These are phyloP conservation scores for Anisodus tanguticus DNA, from an alignment of 257 asterid species.

Conservation along the genomic window DNA sequence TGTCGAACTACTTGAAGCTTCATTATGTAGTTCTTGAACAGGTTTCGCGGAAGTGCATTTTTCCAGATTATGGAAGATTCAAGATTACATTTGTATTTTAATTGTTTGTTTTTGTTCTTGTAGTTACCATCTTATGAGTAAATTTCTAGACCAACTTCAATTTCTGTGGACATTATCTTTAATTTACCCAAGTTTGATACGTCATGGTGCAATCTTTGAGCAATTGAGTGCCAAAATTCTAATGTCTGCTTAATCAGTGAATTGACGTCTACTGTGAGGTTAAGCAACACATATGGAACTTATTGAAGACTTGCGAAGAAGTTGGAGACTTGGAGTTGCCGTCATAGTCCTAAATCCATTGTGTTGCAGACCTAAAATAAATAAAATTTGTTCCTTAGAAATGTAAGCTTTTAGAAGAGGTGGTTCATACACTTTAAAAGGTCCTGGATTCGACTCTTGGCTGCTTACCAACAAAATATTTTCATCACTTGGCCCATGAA, in stretches of 20 bases:
- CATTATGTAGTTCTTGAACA: constrained; percentile 13
- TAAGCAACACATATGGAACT: constrained; percentile 18
- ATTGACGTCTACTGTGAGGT: constrained; percentile 13
- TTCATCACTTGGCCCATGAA: constrained; percentile 2
- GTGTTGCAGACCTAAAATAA: constrained; percentile 7
- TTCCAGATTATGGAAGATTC: neutral
- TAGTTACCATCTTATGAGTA: constrained; percentile 20
- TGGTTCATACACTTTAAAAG: constrained; percentile 20
- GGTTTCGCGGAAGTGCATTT: neutral
- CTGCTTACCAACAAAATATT: constrained; percentile 15
- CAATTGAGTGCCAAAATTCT: neutral
- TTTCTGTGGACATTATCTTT: constrained; percentile 18
- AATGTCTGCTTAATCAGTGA: neutral
- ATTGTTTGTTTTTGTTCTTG: neutral
- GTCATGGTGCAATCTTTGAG: constrained; percentile 16
- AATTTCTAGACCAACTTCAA: neutral
- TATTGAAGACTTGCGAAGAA: constrained; percentile 12
- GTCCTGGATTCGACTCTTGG: neutral
- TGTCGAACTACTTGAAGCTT: constrained; percentile 21
- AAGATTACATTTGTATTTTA: neutral
- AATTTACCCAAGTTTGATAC: neutral
- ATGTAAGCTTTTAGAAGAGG: neutral
- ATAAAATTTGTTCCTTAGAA: neutral
- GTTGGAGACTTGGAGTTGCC: neutral
- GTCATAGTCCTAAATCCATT: neutral